These are phyloP conservation scores for Penicillium thymicola DNA, from an alignment of 2,329 filamentous ascomycete species.

Conservation along the genomic window DNA sequence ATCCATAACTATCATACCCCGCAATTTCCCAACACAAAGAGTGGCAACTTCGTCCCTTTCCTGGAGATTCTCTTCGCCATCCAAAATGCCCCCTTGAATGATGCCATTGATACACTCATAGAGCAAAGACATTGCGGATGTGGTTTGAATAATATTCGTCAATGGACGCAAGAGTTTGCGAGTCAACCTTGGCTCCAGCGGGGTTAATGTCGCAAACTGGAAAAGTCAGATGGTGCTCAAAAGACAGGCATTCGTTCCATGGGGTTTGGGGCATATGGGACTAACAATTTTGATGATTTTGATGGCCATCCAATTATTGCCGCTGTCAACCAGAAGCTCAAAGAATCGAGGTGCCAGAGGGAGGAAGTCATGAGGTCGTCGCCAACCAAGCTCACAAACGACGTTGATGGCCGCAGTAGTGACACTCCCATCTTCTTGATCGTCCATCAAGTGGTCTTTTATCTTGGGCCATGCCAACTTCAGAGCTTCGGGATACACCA, in stretches of 20 bases:
- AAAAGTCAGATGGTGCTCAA: constrained; percentile 22
- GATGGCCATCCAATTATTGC: constrained; percentile 99
- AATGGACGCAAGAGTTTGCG: constrained; percentile 88
- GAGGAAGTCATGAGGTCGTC: constrained; percentile 88
- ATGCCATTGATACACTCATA: constrained; percentile 99
- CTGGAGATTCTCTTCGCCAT: constrained; percentile 71
- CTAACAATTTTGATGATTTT: constrained; percentile 93
- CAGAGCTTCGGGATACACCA: constrained; percentile 95
- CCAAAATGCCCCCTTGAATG: constrained; percentile 91
- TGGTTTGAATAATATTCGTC: constrained; percentile 89
- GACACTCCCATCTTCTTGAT: constrained; percentile 84
- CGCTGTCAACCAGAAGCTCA: constrained; percentile 83
- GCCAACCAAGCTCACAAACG: constrained; percentile 91
- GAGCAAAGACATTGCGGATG: constrained; percentile 92
- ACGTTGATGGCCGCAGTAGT: constrained; percentile 97
- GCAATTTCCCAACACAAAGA: constrained; percentile 85
- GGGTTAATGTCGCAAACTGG: constrained; percentile 90
- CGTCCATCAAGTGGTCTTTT: constrained; percentile 87
- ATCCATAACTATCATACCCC: constrained; percentile 90
- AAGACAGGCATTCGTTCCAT: not conserved
- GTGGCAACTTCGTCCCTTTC: constrained; percentile 89
- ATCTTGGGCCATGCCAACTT: constrained; percentile 95
- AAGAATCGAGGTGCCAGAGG: constrained; percentile 88
- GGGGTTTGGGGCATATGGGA: constrained; percentile 8
- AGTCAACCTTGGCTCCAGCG: constrained; percentile 83